Conservation (phyloP, 176 grass and related monocot genomes). For the Otatea glauca region DNA sequence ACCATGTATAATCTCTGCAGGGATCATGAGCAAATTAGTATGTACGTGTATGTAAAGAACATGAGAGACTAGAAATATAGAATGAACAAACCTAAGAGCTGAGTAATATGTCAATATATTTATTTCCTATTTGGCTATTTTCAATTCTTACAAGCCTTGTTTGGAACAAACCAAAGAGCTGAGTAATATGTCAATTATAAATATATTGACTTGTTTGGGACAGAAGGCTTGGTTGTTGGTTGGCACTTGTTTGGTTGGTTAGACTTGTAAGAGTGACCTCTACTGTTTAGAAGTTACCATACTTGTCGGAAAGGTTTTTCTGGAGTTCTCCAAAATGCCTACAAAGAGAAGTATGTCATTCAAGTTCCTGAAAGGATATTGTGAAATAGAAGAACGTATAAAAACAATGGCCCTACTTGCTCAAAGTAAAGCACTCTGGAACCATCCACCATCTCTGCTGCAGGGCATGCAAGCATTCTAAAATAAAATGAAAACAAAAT, state of each 20-base stretch:
- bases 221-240: too few relatives aligned
- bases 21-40: conserved; percentile 28
- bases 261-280: background rate
- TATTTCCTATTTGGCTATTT: too few relatives aligned
- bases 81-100: background rate
- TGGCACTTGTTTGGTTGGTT: too few relatives aligned
- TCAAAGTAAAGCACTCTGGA: conserved; percentile 97
- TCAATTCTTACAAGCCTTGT: too few relatives aligned
- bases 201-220: too few relatives aligned
- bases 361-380: conserved; percentile 13
- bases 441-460: conserved; percentile 96
- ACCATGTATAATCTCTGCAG: conserved; percentile 97
- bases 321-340: conserved; percentile 99
- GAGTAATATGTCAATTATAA: too few relatives aligned
- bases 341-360: conserved; percentile 34
- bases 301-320: conserved; percentile 99
- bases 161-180: too few relatives aligned
- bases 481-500: conserved; percentile 32
- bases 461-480: conserved; percentile 92
- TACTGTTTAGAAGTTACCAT: conserved; percentile 56
- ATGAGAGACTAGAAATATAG: conserved; percentile 2
- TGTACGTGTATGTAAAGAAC: background rate
- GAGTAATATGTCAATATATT: too few relatives aligned
- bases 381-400: conserved; percentile 24
- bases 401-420: conserved; percentile 53